These are phyloP conservation scores for Monosporozyma siamensis DNA, from an alignment of 805 yeast genomes.

Conservation along the genomic window DNA sequence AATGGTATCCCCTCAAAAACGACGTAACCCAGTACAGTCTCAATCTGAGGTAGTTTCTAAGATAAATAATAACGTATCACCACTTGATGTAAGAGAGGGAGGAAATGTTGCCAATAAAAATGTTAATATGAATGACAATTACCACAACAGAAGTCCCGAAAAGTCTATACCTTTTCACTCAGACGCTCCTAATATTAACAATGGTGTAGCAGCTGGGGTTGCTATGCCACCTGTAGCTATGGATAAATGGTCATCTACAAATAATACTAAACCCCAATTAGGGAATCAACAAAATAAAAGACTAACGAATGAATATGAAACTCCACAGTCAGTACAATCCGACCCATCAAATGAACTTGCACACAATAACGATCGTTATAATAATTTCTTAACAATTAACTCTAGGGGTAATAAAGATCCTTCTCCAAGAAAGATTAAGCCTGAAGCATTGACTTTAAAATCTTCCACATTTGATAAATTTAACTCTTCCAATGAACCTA, in stretches of 20 bases:
- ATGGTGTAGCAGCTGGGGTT: background rate
- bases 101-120: background rate
- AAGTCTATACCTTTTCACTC: background rate
- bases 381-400: background rate
- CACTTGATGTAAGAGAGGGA: background rate
- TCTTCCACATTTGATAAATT: constrained; percentile 8
- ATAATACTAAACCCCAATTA: background rate
- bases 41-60: background rate
- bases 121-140: background rate
- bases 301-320: no score
- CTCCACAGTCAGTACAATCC: no score
- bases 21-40: background rate
- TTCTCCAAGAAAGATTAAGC: constrained; percentile 1
- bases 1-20: background rate
- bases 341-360: background rate
- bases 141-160: background rate
- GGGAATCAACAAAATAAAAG: no score
- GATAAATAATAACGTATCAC: background rate
- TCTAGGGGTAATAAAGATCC: background rate
- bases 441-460: constrained; percentile 6
- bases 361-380: background rate
- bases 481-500: background rate
- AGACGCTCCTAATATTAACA: background rate
- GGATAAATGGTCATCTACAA: background rate
- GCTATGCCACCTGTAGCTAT: background rate